These are phyloP conservation scores for Fusarium camptoceras DNA, from an alignment of 2,329 filamentous ascomycete genomes.

Conservation along the genomic window DNA sequence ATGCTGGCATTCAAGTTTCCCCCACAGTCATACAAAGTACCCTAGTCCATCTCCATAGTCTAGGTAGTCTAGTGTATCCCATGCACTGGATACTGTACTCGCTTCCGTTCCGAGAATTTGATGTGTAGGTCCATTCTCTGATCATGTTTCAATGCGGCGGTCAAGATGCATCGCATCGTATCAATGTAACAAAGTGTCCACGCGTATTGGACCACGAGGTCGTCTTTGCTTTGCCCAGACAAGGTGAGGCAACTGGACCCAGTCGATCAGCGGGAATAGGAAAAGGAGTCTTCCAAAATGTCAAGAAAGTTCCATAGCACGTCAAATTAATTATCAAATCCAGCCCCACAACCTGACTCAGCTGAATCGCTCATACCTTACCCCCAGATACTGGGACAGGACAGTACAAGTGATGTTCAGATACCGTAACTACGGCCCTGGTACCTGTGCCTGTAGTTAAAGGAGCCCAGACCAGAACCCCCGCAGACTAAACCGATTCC, in stretches of 20 bases:
- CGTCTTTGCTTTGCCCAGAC: background rate
- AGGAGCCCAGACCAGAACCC: constrained; percentile 26
- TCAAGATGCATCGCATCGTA: constrained; percentile 8
- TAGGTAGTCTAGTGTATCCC: constrained; percentile 16
- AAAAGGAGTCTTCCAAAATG: background rate
- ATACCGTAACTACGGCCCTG: constrained; percentile 13
- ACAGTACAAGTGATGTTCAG: background rate
- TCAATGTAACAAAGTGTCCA: constrained; percentile 12
- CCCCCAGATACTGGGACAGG: constrained; percentile 7
- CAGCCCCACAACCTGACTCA: constrained; percentile 33
- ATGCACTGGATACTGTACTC: constrained; percentile 14
- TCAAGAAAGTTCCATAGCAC: background rate
- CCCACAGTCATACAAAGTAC: constrained; percentile 18
- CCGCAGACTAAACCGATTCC: constrained; percentile 34
- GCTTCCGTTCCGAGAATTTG: constrained; percentile 27
- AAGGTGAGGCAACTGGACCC: background rate
- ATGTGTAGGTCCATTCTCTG: background rate
- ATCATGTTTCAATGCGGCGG: constrained; percentile 19
- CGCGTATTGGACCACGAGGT: background rate
- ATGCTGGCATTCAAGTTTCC: constrained; percentile 26
- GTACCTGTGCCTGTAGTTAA: constrained; percentile 11
- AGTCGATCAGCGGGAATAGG: background rate
- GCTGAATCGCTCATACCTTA: constrained; percentile 22
- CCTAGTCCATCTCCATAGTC: constrained; percentile 9
- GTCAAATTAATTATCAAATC: background rate